Percentiles rank a stretch among this genome's conserved stretches.
Conservation (phyloP, 495 filamentous ascomycete species). For the Pyronema omphalodes region DNA sequence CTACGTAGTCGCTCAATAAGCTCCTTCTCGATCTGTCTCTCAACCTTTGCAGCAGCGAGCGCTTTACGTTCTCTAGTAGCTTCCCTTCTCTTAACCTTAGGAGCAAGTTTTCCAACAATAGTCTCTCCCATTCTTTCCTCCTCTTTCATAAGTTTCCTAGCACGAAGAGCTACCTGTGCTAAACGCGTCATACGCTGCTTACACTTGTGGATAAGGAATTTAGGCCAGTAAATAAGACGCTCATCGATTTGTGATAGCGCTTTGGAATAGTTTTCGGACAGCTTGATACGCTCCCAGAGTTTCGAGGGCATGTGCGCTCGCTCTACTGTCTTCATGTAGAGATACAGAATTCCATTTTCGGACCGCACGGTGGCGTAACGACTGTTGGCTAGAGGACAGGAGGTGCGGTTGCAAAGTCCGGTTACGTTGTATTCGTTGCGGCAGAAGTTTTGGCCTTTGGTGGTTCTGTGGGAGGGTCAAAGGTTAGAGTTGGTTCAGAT, state of each 20-base stretch:
- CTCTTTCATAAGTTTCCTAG: slow-evolving; percentile 64
- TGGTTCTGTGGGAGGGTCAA: slow-evolving; percentile 41
- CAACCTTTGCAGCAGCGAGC: slow-evolving; percentile 81
- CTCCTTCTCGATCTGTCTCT: slow-evolving; percentile 89
- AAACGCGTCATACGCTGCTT: slow-evolving; percentile 91
- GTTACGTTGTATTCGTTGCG: slow-evolving; percentile 88
- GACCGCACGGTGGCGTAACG: slow-evolving; percentile 87
- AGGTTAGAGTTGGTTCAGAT: slow-evolving; percentile 5
- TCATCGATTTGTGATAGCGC: slow-evolving; percentile 79
- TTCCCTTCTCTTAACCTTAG: slow-evolving; percentile 77
- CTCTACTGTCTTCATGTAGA: slow-evolving; percentile 95
- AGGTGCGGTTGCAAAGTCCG: slow-evolving; percentile 85
- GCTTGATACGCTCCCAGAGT: slow-evolving; percentile 84
- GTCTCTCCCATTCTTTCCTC: slow-evolving; percentile 81
- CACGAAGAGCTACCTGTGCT: slow-evolving; percentile 81
- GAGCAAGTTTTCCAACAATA: slow-evolving; percentile 74
- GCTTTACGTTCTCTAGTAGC: slow-evolving; percentile 87
- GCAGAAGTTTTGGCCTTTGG: slow-evolving; percentile 86
- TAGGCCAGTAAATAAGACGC: slow-evolving; percentile 85
- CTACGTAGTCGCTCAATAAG: slow-evolving; percentile 77
- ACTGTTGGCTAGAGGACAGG: slow-evolving; percentile 87
- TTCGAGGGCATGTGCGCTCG: slow-evolving; percentile 79
- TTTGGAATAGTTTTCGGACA: slow-evolving; percentile 75
- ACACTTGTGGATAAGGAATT: slow-evolving; percentile 88
- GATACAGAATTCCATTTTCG: slow-evolving; percentile 66